phyloP scores from a whole-genome alignment of 768 basidiomycete species.

The Mycena belliarum region DNA sequence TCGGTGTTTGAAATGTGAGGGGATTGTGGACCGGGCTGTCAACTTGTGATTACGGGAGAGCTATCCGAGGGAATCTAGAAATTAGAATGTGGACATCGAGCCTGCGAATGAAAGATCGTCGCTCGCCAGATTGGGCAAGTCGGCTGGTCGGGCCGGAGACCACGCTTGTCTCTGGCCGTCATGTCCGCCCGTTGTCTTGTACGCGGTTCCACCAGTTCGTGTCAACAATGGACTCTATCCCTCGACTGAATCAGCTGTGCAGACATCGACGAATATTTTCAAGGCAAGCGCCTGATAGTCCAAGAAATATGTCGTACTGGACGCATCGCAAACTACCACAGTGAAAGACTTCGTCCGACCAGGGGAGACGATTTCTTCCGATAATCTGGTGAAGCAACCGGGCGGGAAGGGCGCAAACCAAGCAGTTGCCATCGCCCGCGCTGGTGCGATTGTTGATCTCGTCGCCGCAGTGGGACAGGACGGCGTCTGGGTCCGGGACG shows the following conservation, averaged over 20 bases:
- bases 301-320: neutral
- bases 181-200: conserved; percentile 37
- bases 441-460: conserved; percentile 48
- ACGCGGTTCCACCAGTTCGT: conserved; percentile 51
- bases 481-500: conserved; percentile 48
- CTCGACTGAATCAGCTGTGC: neutral
- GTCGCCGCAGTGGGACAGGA: conserved; percentile 58
- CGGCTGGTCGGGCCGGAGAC: neutral
- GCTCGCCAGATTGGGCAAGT: neutral
- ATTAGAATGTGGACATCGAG: too few relatives aligned
- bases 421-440: conserved; percentile 55
- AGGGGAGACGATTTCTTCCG: conserved; percentile 62
- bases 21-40: too few relatives aligned
- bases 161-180: neutral
- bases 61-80: too few relatives aligned
- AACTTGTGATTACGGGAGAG: too few relatives aligned
- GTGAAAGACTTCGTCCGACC: conserved; percentile 55
- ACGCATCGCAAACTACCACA: conserved; percentile 27
- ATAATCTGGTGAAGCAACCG: conserved; percentile 45
- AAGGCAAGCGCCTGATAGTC: conserved; percentile 35
- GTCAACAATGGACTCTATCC: conserved; percentile 13
- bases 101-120: neutral
- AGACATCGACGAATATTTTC: conserved; percentile 63
- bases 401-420: conserved; percentile 71
- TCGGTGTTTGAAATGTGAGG: too few relatives aligned